Conservation (phyloP, 2,329 filamentous ascomycete genomes). For the Phoma sp. region DNA sequence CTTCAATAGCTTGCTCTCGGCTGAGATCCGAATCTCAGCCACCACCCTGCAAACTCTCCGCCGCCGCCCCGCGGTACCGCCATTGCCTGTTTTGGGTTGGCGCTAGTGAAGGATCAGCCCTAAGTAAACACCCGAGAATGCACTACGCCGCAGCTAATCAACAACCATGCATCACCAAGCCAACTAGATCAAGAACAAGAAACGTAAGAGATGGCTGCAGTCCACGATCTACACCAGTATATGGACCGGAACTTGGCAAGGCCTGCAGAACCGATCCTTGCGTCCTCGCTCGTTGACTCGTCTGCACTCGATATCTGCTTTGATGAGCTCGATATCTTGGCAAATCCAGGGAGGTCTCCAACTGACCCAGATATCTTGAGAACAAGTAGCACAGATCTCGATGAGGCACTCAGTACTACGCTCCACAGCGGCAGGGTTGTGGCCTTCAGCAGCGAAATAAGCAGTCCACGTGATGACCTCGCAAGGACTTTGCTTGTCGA, state of each 20-base stretch:
- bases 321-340: not conserved
- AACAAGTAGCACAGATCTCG: not conserved
- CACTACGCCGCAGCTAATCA: slow-evolving; percentile 18
- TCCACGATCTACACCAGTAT: not conserved
- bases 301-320: not conserved
- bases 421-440: not conserved
- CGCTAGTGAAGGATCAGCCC: slow-evolving; percentile 4
- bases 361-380: not conserved
- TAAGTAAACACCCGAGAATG: not conserved
- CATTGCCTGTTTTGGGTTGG: slow-evolving; percentile 1
- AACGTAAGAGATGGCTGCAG: not conserved
- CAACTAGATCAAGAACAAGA: not conserved
- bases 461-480: not conserved
- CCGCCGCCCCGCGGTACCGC: not conserved
- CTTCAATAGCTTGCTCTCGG: slow-evolving; percentile 10
- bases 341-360: not conserved
- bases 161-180: not conserved
- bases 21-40: slow-evolving; percentile 5
- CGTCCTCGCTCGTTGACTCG: not conserved
- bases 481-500: slow-evolving; percentile 44
- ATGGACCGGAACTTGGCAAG: not conserved
- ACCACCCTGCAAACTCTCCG: not conserved
- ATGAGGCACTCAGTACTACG: not conserved
- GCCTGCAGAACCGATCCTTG: slow-evolving; percentile 5
- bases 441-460: slow-evolving; percentile 3